Evolutionary conservation across 2,329 filamentous ascomycete species (phyloP), one percentile per base, ranked within the genome.

Genomic region (Nectriaceae sp.): DNA sequence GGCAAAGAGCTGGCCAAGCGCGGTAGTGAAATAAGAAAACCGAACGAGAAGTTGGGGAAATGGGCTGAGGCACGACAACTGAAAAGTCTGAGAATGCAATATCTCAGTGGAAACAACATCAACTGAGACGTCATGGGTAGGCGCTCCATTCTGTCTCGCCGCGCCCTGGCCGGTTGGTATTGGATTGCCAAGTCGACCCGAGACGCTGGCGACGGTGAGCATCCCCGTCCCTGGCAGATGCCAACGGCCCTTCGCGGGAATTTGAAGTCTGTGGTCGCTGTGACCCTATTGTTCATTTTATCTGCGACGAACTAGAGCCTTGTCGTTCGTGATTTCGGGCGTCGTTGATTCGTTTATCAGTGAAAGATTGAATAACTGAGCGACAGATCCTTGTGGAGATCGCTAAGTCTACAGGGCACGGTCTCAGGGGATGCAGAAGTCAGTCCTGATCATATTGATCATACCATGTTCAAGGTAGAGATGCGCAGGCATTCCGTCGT

Each of bases 251-350:
- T 21, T 50, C 41, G 41, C 44, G 50, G 47, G 44, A 42, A 37
- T 39, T 22, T 40, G 26, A 8, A 15, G 26, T 31, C 26, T 31
- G 26, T 10, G 10, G 26, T 15, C 26, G 8, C 26, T 31, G 15
- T 31, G 26, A 31, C n/a, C n/a, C n/a, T n/a, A n/a, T n/a, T n/a
- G n/a, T n/a, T 62, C 54, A 61, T 62, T 56, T 58, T 48, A 62
- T 38, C 46, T 61, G 59, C 45, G 54, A 62, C 59, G 46, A 47
- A 53, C 50, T 61, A 56, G 40, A 54, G n/a, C n/a, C n/a, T n/a
- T n/a, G n/a, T n/a, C n/a, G n/a, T n/a, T n/a, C n/a, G n/a, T n/a
- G n/a, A n/a, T n/a, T n/a, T n/a, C n/a, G n/a, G n/a, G n/a, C n/a
- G n/a, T n/a, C n/a, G n/a, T n/a, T n/a, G n/a, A n/a, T n/a, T n/a